These are phyloP conservation scores for Graphilbum fragrans DNA, from an alignment of 2,329 filamentous ascomycete species.

Conservation along the genomic window DNA sequence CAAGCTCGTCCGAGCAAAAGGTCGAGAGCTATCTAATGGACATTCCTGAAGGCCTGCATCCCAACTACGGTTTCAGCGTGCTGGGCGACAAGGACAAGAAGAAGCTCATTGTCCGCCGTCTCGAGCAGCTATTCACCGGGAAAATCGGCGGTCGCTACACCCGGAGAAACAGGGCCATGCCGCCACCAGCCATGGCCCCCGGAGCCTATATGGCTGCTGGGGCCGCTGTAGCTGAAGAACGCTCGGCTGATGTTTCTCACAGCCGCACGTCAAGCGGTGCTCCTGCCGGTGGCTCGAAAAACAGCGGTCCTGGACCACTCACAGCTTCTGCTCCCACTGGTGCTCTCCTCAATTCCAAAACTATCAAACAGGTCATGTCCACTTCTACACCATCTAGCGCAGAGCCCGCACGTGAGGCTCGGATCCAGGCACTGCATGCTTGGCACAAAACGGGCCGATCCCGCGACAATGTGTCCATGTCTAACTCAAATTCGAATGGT, in stretches of 20 bases:
- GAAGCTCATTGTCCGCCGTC: constrained; percentile 60
- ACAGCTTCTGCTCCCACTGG: too few species aligned
- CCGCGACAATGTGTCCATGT: constrained; percentile 29
- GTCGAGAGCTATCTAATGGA: constrained; percentile 61
- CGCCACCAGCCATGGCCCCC: neutral
- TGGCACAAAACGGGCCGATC: constrained; percentile 27
- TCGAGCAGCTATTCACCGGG: constrained; percentile 76
- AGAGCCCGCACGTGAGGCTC: constrained; percentile 29
- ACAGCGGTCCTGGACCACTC: too few species aligned
- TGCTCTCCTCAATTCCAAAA: too few species aligned
- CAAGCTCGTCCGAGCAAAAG: constrained; percentile 40
- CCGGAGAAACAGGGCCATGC: constrained; percentile 12
- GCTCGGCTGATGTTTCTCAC: too few species aligned
- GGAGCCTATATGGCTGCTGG: too few species aligned
- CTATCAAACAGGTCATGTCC: too few species aligned
- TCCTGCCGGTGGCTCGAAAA: too few species aligned
- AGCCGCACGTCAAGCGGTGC: too few species aligned
- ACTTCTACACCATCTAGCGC: neutral
- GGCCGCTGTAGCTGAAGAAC: constrained; percentile 3
- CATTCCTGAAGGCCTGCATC: constrained; percentile 57
- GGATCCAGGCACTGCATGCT: constrained; percentile 25
- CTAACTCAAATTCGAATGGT: constrained; percentile 35
- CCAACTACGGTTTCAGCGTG: constrained; percentile 32
- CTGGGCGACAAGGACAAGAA: constrained; percentile 67
- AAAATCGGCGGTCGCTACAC: constrained; percentile 36